Base-by-base conservation (phyloP, 2,329 filamentous ascomycete genomes). In the Alternaria gansuensis region DNA sequence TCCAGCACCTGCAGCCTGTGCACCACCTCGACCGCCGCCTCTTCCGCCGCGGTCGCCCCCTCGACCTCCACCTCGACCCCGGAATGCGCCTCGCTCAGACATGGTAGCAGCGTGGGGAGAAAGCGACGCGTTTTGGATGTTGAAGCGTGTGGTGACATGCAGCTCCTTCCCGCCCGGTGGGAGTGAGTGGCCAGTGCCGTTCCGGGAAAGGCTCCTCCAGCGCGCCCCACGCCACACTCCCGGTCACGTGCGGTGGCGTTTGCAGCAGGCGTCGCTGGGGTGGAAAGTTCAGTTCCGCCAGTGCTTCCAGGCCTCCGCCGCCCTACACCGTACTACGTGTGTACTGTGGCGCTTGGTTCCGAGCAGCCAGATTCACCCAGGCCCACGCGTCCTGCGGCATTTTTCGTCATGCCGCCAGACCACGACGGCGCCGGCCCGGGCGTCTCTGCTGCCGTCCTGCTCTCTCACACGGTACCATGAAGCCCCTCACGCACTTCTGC, bases 51-150 rank as follows among this genome's bases (percentile, higher is more conserved):
- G 73, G 49, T 77, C 68, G 46, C 69, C 68, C 31, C 71, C 62
- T 28, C 72, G 54, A 33, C 62, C 74, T 39, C 78, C 67, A 14
- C 66, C 70, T 46, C 71, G 60, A 52, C 82, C 82, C 64, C 83
- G 78, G 73, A 83, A 82, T 67, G 79, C 78, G 63, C 82, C 84
- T 63, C 85, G 83, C 75, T 83, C 85, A 68, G 83, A 87, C 86
- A 81, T 87, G 55, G 59, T 64, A 51, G 60, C 59, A 44, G 57
- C 52, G 57, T 65, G 46, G 49, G 45, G 51, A 58, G 50, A 52
- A 48, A 55, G 43, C 53, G 59, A 51, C 56, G 59, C 50, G 55
- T 57, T 54, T 59, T 46, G 49, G 36, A 36, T 45, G 29, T 51
- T 48, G 44, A 48, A 51, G 54, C 39, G 37, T 31, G 28, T 59